phyloP scores from a whole-genome alignment of 257 asterid genomes.

The Rauvolfia tetraphylla region DNA sequence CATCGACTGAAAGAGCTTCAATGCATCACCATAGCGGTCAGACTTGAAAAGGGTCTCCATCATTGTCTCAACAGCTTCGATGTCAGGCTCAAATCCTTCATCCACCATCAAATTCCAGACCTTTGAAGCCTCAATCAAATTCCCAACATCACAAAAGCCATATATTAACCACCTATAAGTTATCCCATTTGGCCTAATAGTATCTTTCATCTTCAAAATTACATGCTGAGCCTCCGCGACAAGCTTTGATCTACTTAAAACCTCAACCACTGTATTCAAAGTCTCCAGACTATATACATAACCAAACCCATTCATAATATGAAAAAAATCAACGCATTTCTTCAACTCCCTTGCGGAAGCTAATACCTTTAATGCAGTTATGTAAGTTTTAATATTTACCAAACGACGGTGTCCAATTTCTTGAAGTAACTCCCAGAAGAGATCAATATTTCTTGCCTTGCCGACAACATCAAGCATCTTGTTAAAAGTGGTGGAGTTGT shows the following conservation, averaged over 20 bases:
- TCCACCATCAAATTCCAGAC: slow-evolving; percentile 86
- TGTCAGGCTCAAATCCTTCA: slow-evolving; percentile 53
- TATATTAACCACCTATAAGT: slow-evolving; percentile 76
- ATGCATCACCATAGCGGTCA: slow-evolving; percentile 45
- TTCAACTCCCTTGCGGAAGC: slow-evolving; percentile 77
- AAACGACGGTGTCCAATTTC: slow-evolving; percentile 55
- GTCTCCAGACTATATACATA: slow-evolving; percentile 49
- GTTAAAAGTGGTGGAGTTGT: slow-evolving; percentile 69
- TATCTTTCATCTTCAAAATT: slow-evolving; percentile 56
- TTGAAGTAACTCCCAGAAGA: slow-evolving; percentile 66
- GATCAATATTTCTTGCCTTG: slow-evolving; percentile 75
- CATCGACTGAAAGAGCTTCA: slow-evolving; percentile 68
- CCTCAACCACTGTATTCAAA: slow-evolving; percentile 55
- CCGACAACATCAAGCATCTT: slow-evolving; percentile 75
- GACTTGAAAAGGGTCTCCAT: slow-evolving; percentile 67
- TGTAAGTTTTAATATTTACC: slow-evolving; percentile 57
- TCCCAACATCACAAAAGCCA: slow-evolving; percentile 83
- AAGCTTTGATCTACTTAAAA: slow-evolving; percentile 57
- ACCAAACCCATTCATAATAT: slow-evolving; percentile 69
- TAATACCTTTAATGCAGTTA: slow-evolving; percentile 51
- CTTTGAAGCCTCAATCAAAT: slow-evolving; percentile 78
- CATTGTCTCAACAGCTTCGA: slow-evolving; percentile 43
- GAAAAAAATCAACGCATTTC: slow-evolving; percentile 80
- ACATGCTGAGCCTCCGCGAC: slow-evolving; percentile 72
- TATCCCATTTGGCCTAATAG: slow-evolving; percentile 44